phyloP scores from a whole-genome alignment of 1,139 yeast genomes.

The Hansenula lynferdii region DNA sequence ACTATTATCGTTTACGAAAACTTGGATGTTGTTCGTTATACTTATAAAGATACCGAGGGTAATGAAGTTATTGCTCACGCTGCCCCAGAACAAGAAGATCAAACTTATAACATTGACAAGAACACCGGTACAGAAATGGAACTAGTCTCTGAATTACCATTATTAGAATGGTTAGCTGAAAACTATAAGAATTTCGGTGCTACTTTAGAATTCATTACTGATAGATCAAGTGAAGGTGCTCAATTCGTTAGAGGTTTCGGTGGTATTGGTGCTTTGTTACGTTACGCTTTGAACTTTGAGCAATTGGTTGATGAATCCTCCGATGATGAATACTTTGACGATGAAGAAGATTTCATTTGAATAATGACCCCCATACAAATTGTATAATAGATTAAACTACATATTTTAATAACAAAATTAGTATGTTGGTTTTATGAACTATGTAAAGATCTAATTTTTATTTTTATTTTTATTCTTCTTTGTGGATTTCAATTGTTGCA shows the following conservation, averaged over 20 bases:
- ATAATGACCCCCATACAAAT: background rate
- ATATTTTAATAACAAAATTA: too few relatives aligned
- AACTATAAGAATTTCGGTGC: constrained; percentile 94
- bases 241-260: constrained; percentile 98
- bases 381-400: too few relatives aligned
- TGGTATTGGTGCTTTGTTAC: constrained; percentile 95
- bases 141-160: constrained; percentile 70
- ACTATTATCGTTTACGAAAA: constrained; percentile 89
- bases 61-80: constrained; percentile 71
- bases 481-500: constrained; percentile 52
- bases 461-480: constrained; percentile 18
- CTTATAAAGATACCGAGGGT: constrained; percentile 81
- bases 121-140: constrained; percentile 90
- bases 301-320: constrained; percentile 88
- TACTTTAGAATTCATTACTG: constrained; percentile 90
- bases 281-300: constrained; percentile 96
- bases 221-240: constrained; percentile 96
- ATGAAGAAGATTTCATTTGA: constrained; percentile 46
- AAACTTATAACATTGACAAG: constrained; percentile 75
- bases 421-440: too few relatives aligned
- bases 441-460: constrained; percentile 1
- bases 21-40: constrained; percentile 78
- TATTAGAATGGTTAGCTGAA: constrained; percentile 97
- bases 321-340: constrained; percentile 83
- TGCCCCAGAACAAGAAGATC: constrained; percentile 66